Evolutionary conservation across 2,329 filamentous ascomycete species (phyloP).

Genomic region (Penicillium paneum): DNA sequence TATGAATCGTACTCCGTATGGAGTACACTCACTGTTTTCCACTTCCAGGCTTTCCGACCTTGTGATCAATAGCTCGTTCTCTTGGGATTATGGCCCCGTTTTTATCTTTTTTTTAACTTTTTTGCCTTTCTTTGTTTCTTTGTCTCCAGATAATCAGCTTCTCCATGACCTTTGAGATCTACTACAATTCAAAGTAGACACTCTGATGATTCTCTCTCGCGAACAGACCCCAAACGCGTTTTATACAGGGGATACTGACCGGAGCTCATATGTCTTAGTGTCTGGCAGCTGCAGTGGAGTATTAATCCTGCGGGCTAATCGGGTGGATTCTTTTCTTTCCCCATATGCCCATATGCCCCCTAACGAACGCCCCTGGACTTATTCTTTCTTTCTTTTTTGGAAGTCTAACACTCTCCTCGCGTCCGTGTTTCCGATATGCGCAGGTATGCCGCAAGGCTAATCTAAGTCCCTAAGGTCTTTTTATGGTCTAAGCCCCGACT

Average conservation of each 20-base stretch:
- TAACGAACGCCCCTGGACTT: constrained; percentile 34
- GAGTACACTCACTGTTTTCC: constrained; percentile 9
- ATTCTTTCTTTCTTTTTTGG: constrained; percentile 2
- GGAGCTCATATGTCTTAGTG: background rate
- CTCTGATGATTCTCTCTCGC: background rate
- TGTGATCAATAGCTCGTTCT: background rate
- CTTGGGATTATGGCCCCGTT: constrained; percentile 6
- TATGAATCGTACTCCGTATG: background rate
- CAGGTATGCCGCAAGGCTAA: constrained; percentile 21
- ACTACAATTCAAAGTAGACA: background rate
- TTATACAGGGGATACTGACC: background rate
- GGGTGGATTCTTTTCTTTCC: constrained; percentile 30
- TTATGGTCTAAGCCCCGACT: constrained; percentile 1
- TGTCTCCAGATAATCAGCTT: background rate
- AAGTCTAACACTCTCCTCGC: constrained; percentile 14
- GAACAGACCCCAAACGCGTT: background rate
- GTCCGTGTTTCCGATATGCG: constrained; percentile 17
- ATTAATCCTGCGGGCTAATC: constrained; percentile 28
- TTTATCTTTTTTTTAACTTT: background rate
- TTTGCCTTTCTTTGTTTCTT: constrained; percentile 4
- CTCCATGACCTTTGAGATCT: background rate
- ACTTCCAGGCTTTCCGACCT: background rate
- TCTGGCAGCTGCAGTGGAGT: constrained; percentile 32
- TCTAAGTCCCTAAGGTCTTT: constrained; percentile 7
- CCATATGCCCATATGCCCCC: constrained; percentile 28